Evolutionary conservation across 129 eudicot species (phyloP), one percentile per base, ranked within the genome.

Genomic region (Heracleum sosnowskyi): DNA sequence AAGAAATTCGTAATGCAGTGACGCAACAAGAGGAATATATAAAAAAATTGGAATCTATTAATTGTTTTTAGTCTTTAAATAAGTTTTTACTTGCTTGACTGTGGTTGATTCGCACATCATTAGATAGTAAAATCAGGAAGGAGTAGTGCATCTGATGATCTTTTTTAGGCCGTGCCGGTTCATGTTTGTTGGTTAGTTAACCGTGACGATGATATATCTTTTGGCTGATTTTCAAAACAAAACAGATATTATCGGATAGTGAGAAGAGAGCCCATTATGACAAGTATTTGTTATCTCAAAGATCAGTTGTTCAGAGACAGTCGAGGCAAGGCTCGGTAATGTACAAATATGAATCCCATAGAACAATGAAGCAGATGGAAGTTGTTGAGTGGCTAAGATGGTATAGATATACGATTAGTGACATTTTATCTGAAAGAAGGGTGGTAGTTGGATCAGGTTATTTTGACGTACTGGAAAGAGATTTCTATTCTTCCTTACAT

Each of bases 371-470:
- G 72, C 81, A 85, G 26, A 91, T 90, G 98, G 97, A 91, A 82
- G 98, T 95, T 77, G 96, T 95, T 36, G 97, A 95, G 69, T 95
- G 98, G 97, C 83, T 95, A 69, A 90, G 81, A 83, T 95, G 98
- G 97, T 95, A 95, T 82, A 81, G 98, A 81, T 76, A 84, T 51
- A 85, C 97, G 62, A 84, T 95, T 60, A 87, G 85, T 69, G 97
- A 90, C 40, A 92, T 95, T 57, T 80, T 95, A 76, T 83, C 89
- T 17, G 89, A 88, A 74, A 88, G 78, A 86, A 86, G 87, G 62
- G 90, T 85, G 80, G 87, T 82, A 9, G 76, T 81, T 82, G 98
- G 97, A 78, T 86, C 96, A 39, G 84, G 96, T 78, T 95, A 91
- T 83, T 88, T 90, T 74, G 94, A 95, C 53, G 81, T 82, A 45